Conservation (phyloP, 2,329 filamentous ascomycete genomes). For the Karstenula rhodostoma region DNA sequence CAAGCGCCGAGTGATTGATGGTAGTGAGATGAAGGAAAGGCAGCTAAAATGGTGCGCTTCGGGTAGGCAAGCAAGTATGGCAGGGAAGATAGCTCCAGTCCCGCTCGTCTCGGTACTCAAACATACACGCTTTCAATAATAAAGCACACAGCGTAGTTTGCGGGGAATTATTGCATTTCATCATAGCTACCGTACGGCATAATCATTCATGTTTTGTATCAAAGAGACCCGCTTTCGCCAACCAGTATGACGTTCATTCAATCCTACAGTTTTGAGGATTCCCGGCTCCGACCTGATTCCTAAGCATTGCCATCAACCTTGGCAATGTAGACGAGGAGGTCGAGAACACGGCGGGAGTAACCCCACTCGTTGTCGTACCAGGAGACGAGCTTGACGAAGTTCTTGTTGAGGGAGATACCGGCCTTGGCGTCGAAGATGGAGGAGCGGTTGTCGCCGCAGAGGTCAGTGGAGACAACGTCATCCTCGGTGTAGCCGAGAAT, state of each 20-base stretch:
- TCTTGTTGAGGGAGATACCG: conserved; percentile 96
- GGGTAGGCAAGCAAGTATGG: too few relatives aligned
- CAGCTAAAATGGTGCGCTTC: too few relatives aligned
- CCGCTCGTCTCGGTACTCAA: too few relatives aligned
- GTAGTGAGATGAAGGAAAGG: too few relatives aligned
- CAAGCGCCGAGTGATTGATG: too few relatives aligned
- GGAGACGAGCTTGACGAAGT: conserved; percentile 98
- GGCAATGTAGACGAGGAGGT: conserved; percentile 58
- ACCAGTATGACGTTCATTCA: conserved; percentile 1
- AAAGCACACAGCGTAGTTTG: neutral
- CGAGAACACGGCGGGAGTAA: conserved; percentile 83
- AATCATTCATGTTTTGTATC: conserved; percentile 11
- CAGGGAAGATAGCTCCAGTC: too few relatives aligned
- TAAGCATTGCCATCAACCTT: conserved; percentile 55
- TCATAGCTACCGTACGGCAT: conserved; percentile 11
- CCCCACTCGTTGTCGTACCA: conserved; percentile 99
- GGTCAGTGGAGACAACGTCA: conserved; percentile 90
- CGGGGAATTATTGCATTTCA: conserved; percentile 9
- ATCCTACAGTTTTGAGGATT: conserved; percentile 43
- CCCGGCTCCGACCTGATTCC: conserved; percentile 50
- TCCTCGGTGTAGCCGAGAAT: conserved; percentile 97
- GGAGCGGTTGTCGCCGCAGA: conserved; percentile 91
- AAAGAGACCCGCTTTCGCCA: conserved; percentile 3
- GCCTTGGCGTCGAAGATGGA: conserved; percentile 99
- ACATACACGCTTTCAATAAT: neutral